Base-by-base conservation (phyloP, 768 basidiomycete genomes). In the Psilocybe tampanensis region DNA sequence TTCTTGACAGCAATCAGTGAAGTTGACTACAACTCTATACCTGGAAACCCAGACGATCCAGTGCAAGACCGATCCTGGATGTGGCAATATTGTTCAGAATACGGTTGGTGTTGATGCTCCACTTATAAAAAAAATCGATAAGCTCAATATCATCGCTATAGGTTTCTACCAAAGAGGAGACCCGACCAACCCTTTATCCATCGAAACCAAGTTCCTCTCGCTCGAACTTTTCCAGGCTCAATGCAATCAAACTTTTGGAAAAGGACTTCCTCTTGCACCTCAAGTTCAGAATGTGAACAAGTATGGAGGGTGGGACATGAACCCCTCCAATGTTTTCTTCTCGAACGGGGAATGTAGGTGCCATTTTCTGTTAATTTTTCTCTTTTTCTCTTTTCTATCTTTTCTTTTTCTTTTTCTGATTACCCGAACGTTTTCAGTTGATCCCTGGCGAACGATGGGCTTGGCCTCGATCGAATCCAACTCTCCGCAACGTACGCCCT, bases 21-120 rank as follows among this genome's bases (percentile, higher is more conserved):
- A 56, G 61, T 80, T 11, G 75, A 81, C 58, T 81, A 80, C 57
- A 77, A 76, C 57, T 72, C 79, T 15, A 76, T 81, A 32, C 73
- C 75, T 0, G 72, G 74, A 11, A 64, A 63, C 39, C 52, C 72
- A 0, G 76, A 79, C 55, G 79, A 80, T 62, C 78, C 79, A 1
- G 75, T 76, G 0, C 60, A 65, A 48, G 80, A 80, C 52, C 64
- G 62, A 43, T 80, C 79, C 8, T 82, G 80, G 80, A 81, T 80
- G 79, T 73, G 80, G 71, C 80, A 82, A 58, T 81, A 80, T 56
- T 81, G 79, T 51, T 80, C 80, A 0, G 79, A 82, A 64, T 81
- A 79, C 56, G 80, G 80, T 77, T 15, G 17, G 65, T 44, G 8
- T 34, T 36, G n/a, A 33, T 15, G 12, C 21, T n/a, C 29, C 19